Evolutionary conservation across 176 grass and related monocot genomes (phyloP), one percentile per base, ranked within the genome.

Genomic region (Oryza australiensis): DNA sequence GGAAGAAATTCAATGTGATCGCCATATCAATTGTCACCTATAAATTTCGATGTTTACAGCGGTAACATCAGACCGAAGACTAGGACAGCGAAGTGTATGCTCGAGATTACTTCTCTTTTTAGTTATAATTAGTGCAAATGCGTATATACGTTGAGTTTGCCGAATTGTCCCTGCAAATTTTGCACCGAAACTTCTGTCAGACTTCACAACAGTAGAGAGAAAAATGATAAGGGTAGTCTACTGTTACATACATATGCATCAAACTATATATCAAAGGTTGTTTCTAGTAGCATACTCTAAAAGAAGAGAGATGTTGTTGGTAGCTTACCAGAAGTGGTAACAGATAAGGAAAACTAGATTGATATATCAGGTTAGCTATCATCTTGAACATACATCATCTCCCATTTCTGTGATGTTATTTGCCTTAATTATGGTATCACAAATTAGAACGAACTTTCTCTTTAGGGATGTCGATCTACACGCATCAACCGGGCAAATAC

Each of bases 21-120:
- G 57, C 20, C 45, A 15, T 20, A 66, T 37, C 75, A 49, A 10
- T 63, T 78, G 37, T 49, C 27, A 46, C 13, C 9, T 37, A 78
- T 77, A 71, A 71, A 78, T 85, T 62, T 48, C 23, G 83, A 78
- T 70, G 82, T 53, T 45, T 69, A 45, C 73, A 45, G 73, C 64
- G 2, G 49, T 78, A 49, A 85, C 35, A 62, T 84, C 63, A 68
- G 33, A 14, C 38, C 15, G 12, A 66, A 24, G 41, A 13, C 38
- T 11, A 10, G 62, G 63, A 14, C 28, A 26, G 30, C 28, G 45
- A 42, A 40, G 57, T 53, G 62, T 45, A 10, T 67, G 30, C 15
- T 53, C 55, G 6, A 0, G 13, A 53, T 57, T 68, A 41, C 10
- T 55, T n/a, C 15, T 5, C 2, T 74, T 43, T 14, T 3, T 27